Evolutionary conservation across 73 alveolate species (phyloP).

Genomic region (Blepharisma stoltei): DNA sequence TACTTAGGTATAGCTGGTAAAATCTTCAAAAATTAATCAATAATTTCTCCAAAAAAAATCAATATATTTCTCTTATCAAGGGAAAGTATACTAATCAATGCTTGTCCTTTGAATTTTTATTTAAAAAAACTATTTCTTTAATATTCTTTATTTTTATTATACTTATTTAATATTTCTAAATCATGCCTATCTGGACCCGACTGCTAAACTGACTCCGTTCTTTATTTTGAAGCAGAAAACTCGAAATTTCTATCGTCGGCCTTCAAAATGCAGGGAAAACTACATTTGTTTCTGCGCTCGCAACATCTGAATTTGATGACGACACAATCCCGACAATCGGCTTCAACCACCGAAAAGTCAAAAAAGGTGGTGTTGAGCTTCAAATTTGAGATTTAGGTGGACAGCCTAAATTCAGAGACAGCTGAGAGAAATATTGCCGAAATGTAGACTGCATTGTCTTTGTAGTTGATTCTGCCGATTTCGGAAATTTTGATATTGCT

Average conservation of each 20-base stretch:
- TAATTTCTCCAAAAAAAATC: too few species aligned
- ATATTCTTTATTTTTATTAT: too few species aligned
- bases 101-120: too few species aligned
- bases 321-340: constrained; percentile 90
- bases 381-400: constrained; percentile 91
- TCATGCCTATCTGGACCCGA: constrained; percentile 36
- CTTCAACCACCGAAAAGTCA: constrained; percentile 60
- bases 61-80: too few species aligned
- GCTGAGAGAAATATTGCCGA: constrained; percentile 88
- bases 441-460: constrained; percentile 74
- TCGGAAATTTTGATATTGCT: constrained; percentile 76
- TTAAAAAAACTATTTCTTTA: too few species aligned
- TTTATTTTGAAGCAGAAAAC: constrained; percentile 59
- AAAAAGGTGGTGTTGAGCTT: constrained; percentile 61
- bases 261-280: constrained; percentile 82
- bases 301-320: constrained; percentile 83
- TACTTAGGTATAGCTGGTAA: not conserved
- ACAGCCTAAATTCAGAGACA: constrained; percentile 72
- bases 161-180: not conserved
- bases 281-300: constrained; percentile 66
- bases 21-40: too few species aligned
- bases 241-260: constrained; percentile 76
- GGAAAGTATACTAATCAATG: too few species aligned
- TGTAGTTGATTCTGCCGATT: constrained; percentile 81
- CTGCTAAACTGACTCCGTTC: constrained; percentile 59